Evolutionary conservation across 345 rosid genomes (phyloP).

Genomic region (Eucalyptus polybractea): DNA sequence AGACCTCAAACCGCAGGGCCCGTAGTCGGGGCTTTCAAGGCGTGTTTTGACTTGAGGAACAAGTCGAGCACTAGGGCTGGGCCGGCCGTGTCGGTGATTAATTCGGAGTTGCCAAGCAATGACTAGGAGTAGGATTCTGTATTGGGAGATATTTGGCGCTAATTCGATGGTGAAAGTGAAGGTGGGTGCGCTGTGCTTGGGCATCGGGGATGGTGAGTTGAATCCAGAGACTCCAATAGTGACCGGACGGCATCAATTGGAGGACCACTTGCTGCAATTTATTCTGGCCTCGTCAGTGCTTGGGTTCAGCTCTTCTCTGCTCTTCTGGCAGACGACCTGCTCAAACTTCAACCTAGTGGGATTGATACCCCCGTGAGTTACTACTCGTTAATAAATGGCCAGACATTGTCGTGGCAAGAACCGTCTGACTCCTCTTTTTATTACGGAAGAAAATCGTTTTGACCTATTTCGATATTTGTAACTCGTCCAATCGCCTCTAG

Average conservation of each 20-base stretch:
- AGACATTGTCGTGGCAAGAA: neutral
- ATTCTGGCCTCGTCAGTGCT: conserved; percentile 14
- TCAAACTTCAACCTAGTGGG: conserved; percentile 40
- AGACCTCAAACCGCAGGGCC: conserved; percentile 40
- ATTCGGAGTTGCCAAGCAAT: conserved; percentile 11
- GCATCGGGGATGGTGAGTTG: conserved; percentile 16
- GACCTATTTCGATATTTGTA: neutral
- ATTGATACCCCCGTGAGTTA: neutral
- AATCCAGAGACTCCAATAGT: conserved; percentile 4
- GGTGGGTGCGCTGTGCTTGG: conserved; percentile 8
- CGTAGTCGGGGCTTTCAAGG: conserved; percentile 15
- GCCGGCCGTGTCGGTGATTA: conserved; percentile 8
- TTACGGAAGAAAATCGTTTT: neutral
- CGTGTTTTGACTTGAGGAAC: neutral
- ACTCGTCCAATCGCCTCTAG: neutral
- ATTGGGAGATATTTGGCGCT: conserved; percentile 18
- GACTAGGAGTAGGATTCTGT: neutral
- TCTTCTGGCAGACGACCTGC: conserved; percentile 24
- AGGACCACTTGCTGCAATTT: conserved; percentile 15
- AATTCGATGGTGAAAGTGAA: conserved; percentile 26
- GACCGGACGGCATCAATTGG: conserved; percentile 21
- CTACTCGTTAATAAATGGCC: neutral
- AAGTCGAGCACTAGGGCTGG: neutral
- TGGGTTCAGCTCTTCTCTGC: conserved; percentile 16
- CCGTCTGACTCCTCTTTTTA: neutral